Base-by-base conservation (phyloP, 1,284 basidiomycete genomes). In the Sanghuangporus sanghuang region DNA sequence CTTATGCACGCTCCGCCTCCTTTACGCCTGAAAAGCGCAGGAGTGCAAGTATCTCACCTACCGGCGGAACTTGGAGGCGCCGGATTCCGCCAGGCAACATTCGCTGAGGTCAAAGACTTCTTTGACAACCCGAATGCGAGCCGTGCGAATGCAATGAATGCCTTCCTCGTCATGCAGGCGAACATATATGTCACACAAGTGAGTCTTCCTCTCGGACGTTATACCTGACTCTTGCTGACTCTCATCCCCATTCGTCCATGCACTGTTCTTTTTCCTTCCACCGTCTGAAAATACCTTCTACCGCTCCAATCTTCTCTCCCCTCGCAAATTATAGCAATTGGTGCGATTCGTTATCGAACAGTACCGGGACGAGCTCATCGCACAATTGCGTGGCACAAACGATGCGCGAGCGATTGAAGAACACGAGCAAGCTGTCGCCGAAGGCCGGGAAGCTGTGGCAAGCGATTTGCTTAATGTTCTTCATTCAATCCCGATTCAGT, bases 141-240 rank as follows among this genome's bases (percentile, higher is more conserved):
- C 11, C 83, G 90, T 32, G 88, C 85, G 60, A 90, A 91, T 69
- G 92, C 91, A 0, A 81, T 90, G 63, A 93, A 95, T 73, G 89
- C 90, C 14, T 95, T 91, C 79, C 79, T 93, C 50, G 92, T 95
- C 55, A 91, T 93, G 83, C 92, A 94, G 73, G 89, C 89, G 39
- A 95, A 95, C 71, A 78, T 94, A 49, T 95, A 90, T 71, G 92
- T 94, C 67, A 94, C 92, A 14, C 92, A 93, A 81, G 90, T 88
- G 68, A 61, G 79, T 68, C 7, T 49, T 38, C 40, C 38, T 49
- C 18, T 53, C 49, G 59, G 49, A 18, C 49, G 27, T 44, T 35
- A 21, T 36, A 48, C 48, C 2, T 49, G 42, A 11, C 21, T 14
- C 52, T 39, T 32, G 16, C 50, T 55, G 7, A 32, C 52, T 40